Conservation (phyloP, 768 basidiomycete genomes). For the Inosperma sp. region DNA sequence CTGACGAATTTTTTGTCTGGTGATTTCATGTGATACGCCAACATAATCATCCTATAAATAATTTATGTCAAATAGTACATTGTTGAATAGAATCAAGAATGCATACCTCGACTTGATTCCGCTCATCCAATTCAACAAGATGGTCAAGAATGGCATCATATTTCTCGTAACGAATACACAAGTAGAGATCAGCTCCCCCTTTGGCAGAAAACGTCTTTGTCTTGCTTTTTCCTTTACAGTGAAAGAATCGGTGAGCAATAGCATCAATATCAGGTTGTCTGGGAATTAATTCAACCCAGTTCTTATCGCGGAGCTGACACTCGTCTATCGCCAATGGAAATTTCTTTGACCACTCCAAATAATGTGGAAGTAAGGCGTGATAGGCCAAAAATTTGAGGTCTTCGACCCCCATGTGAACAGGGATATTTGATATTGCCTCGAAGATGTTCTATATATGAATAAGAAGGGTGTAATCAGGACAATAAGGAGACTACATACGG, state of each 20-base stretch:
- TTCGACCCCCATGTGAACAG: not conserved
- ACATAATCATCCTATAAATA: too few relatives aligned
- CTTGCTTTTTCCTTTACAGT: not conserved
- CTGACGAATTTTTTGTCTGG: too few relatives aligned
- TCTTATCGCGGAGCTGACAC: not conserved
- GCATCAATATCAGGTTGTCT: not conserved
- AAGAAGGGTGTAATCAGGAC: too few relatives aligned
- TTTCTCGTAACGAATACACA: not conserved
- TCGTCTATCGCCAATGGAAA: not conserved
- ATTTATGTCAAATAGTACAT: too few relatives aligned
- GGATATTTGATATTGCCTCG: not conserved
- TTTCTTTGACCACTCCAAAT: not conserved
- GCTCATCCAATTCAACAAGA: too few relatives aligned
- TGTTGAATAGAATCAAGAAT: too few relatives aligned
- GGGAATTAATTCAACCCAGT: conserved; percentile 1
- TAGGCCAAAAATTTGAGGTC: not conserved
- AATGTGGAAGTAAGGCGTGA: not conserved
- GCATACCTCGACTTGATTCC: too few relatives aligned
- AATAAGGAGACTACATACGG: conserved; percentile 6
- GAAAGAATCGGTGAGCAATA: not conserved
- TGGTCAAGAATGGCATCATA: not conserved
- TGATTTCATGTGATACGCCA: too few relatives aligned
- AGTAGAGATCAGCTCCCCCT: not conserved
- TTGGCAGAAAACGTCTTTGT: not conserved
- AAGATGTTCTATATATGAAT: not conserved